A percentile compares a stretch with the other conserved stretches of the same genome.
Evolutionary conservation across 352 stramenopile genomes (phyloP).

Genomic region (Pythium coloratum): DNA sequence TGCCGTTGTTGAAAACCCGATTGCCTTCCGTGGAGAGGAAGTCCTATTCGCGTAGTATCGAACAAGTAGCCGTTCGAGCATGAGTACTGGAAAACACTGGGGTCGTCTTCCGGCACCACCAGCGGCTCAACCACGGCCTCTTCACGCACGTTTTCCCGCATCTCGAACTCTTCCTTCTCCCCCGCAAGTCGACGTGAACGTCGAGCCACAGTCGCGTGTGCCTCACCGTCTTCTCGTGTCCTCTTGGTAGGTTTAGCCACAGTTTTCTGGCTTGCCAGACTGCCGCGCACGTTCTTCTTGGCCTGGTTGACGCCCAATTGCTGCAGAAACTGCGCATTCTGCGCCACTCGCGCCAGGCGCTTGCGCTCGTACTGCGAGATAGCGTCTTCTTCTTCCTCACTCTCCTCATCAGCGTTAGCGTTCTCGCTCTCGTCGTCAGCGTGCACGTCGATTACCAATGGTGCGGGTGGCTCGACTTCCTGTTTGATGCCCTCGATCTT

Average conservation of each 20-base stretch:
- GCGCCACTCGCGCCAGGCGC: conserved; percentile 36
- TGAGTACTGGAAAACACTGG: conserved; percentile 17
- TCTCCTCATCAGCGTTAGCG: too few relatives aligned
- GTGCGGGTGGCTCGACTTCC: too few relatives aligned
- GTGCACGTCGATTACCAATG: too few relatives aligned
- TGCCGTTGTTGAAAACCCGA: conserved; percentile 10
- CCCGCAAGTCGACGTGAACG: conserved; percentile 1
- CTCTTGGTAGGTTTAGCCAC: background rate
- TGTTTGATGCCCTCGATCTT: too few relatives aligned
- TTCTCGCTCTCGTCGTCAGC: too few relatives aligned
- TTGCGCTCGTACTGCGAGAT: conserved; percentile 56
- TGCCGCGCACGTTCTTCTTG: background rate
- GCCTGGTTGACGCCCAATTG: conserved; percentile 34
- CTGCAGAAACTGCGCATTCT: conserved; percentile 45
- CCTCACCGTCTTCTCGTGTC: conserved; percentile 5
- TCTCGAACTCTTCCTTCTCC: conserved; percentile 19
- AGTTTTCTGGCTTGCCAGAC: background rate
- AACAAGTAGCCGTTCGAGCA: background rate
- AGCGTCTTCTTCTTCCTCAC: too few relatives aligned
- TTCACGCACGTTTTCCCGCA: background rate
- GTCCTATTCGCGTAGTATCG: background rate
- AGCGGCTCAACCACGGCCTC: background rate
- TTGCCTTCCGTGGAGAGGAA: background rate
- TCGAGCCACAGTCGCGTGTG: background rate
- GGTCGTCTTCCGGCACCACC: conserved; percentile 2